A percentile compares a stretch with the other conserved stretches of the same genome.
Conservation (phyloP, 495 filamentous ascomycete genomes). For the Staphylotrichum longicolle region DNA sequence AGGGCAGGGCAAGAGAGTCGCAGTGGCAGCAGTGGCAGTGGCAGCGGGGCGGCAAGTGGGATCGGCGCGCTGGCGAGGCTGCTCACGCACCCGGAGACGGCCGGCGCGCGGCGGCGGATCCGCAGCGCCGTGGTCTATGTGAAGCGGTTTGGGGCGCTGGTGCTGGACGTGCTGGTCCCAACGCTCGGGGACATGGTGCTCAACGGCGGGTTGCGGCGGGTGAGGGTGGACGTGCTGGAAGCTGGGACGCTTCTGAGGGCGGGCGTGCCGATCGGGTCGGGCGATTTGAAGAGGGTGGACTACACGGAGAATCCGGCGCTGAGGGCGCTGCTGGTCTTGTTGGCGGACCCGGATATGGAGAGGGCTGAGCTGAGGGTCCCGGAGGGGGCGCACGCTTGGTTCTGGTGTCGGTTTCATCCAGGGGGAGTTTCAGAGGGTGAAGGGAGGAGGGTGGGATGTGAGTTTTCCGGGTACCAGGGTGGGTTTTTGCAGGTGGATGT, state of each 20-base stretch:
- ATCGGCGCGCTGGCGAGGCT: background rate
- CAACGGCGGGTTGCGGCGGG: constrained; percentile 27
- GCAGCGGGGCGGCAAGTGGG: constrained; percentile 7
- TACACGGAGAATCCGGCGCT: constrained; percentile 27
- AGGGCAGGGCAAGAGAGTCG: background rate
- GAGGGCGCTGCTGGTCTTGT: constrained; percentile 30
- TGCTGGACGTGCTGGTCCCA: constrained; percentile 14
- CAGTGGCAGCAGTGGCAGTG: background rate
- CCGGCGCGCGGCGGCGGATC: constrained; percentile 29
- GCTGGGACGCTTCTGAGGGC: background rate
- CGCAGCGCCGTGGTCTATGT: constrained; percentile 30
- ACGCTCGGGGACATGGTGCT: constrained; percentile 32
- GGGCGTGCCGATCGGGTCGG: background rate
- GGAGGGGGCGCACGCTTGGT: constrained; percentile 22
- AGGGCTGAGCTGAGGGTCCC: constrained; percentile 28
- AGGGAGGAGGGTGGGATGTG: background rate
- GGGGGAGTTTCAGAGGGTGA: background rate
- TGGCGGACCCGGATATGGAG: constrained; percentile 36
- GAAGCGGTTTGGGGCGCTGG: constrained; percentile 30
- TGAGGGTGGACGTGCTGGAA: constrained; percentile 29
- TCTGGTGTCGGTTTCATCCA: constrained; percentile 35
- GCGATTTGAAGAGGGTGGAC: constrained; percentile 10
- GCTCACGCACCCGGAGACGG: constrained; percentile 1
- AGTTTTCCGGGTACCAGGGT: background rate
- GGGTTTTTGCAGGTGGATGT: constrained; percentile 20